Percentiles rank a stretch among this genome's conserved stretches.
These are phyloP conservation scores for Lentinula detonsa DNA, from an alignment of 768 basidiomycete genomes.

Conservation along the genomic window DNA sequence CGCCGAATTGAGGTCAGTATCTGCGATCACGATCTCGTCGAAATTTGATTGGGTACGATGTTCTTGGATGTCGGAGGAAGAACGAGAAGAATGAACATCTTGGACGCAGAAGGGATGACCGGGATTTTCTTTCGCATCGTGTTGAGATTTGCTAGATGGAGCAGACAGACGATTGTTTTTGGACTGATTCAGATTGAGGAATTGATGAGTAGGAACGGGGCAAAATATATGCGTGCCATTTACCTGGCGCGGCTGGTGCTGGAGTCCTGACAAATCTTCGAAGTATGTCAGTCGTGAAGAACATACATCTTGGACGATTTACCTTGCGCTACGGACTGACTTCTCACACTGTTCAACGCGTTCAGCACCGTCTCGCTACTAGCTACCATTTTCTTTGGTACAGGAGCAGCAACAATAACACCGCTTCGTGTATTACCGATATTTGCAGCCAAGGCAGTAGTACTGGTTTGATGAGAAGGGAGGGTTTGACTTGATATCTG, in stretches of 20 bases:
- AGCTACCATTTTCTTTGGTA: background rate
- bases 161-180: background rate
- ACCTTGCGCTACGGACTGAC: background rate
- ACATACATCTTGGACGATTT: background rate
- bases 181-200: background rate
- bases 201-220: background rate
- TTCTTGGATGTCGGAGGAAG: background rate
- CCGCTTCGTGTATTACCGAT: background rate
- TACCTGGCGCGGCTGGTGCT: background rate
- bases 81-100: background rate
- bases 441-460: background rate
- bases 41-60: background rate
- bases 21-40: background rate
- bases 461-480: background rate
- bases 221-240: background rate
- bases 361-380: background rate
- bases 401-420: background rate
- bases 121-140: background rate
- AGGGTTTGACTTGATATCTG: background rate
- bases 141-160: background rate
- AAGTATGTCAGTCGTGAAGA: background rate
- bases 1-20: background rate
- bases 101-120: background rate
- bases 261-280: background rate
- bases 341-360: background rate